These are phyloP conservation scores for Phoma sp. DNA, from an alignment of 2,329 filamentous ascomycete genomes.

Conservation along the genomic window DNA sequence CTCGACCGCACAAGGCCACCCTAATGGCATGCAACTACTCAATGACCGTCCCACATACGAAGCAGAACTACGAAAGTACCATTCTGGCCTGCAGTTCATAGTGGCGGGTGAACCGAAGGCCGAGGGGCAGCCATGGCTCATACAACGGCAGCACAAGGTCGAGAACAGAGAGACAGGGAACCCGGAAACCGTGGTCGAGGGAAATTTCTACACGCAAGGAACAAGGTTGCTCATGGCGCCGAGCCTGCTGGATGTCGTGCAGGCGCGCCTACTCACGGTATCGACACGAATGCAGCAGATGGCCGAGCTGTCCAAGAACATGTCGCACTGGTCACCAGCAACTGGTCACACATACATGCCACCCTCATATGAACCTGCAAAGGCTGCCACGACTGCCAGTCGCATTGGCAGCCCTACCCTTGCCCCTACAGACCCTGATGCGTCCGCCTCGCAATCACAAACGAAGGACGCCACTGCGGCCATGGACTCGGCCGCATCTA, in stretches of 20 bases:
- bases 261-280: conserved; percentile 62
- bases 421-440: conserved; percentile 37
- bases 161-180: conserved; percentile 49
- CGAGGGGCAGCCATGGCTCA: conserved; percentile 64
- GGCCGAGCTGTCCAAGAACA: conserved; percentile 59
- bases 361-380: conserved; percentile 52
- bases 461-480: conserved; percentile 22
- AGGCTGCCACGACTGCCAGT: conserved; percentile 36
- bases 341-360: conserved; percentile 67
- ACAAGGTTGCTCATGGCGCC: conserved; percentile 69
- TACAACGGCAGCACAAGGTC: conserved; percentile 61
- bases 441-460: conserved; percentile 28
- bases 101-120: conserved; percentile 64
- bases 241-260: conserved; percentile 65
- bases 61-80: conserved; percentile 59
- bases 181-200: conserved; percentile 61
- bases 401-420: conserved; percentile 43
- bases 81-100: conserved; percentile 64
- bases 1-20: conserved; percentile 60
- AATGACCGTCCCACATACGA: conserved; percentile 66
- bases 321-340: conserved; percentile 66
- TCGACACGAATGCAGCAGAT: conserved; percentile 64
- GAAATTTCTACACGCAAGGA: conserved; percentile 68
- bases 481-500: conserved; percentile 22
- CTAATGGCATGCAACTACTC: conserved; percentile 58